Evolutionary conservation across 306 rosid species (phyloP).

Genomic region (cucumber (Cucumis sativus)): Cucumber_9930_V3 NC_026660.2:29822001-29822500

Average conservation of each 20-base stretch:
- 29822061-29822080: conserved; percentile 55
- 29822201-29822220: conserved; percentile 8
- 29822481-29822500: conserved; percentile 43
- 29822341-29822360: conserved; percentile 59
- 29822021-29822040: conserved; percentile 39
- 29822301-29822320: conserved; percentile 25
- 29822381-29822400: conserved; percentile 47
- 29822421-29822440: conserved; percentile 91
- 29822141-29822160: conserved; percentile 88
- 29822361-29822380: conserved; percentile 49
- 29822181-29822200: conserved; percentile 78
- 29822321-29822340: conserved; percentile 48
- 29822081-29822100: conserved; percentile 52
- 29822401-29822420: conserved; percentile 94
- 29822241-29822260: background rate
- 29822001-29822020: conserved; percentile 63
- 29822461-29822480: conserved; percentile 43
- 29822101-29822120: conserved; percentile 71
- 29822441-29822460: conserved; percentile 62
- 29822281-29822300: background rate
- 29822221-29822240: too few species aligned
- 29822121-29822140: conserved; percentile 76
- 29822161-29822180: conserved; percentile 70
- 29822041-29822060: conserved; percentile 52
- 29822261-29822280: too few species aligned